phyloP scores from a whole-genome alignment of 768 basidiomycete species.

The Amanita pallidorosea region DNA sequence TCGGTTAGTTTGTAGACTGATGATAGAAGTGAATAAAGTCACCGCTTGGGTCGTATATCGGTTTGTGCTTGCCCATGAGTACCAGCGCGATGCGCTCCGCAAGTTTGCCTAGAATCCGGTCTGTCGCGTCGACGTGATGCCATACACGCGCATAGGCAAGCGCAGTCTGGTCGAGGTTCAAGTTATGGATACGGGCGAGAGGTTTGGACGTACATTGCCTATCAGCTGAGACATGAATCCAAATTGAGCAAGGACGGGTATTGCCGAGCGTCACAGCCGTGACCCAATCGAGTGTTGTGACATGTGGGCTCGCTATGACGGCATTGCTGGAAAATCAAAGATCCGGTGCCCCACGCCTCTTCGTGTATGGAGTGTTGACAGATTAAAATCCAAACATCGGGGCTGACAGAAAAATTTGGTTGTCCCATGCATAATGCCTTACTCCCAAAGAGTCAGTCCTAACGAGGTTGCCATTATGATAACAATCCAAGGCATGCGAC shows the following conservation, averaged over 20 bases:
- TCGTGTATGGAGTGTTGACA: too few relatives aligned
- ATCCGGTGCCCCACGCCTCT: too few relatives aligned
- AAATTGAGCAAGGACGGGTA: background rate
- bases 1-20: background rate
- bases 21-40: constrained; percentile 26
- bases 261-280: background rate
- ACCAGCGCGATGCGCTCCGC: constrained; percentile 91
- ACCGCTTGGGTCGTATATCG: constrained; percentile 79
- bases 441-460: too few relatives aligned
- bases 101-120: constrained; percentile 88
- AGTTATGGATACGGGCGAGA: background rate
- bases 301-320: too few relatives aligned
- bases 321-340: too few relatives aligned
- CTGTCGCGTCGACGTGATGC: constrained; percentile 90
- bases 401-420: too few relatives aligned
- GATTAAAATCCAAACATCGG: too few relatives aligned
- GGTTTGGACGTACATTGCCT: constrained; percentile 50
- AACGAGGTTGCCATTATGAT: too few relatives aligned
- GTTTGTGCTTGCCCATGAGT: constrained; percentile 99
- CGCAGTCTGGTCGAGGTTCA: constrained; percentile 54
- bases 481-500: too few relatives aligned
- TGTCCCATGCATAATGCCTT: too few relatives aligned
- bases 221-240: constrained; percentile 68
- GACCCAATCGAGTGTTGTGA: too few relatives aligned
- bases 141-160: constrained; percentile 92